Conservation (phyloP, 345 rosid genomes). For the Lepidium didymum region DNA sequence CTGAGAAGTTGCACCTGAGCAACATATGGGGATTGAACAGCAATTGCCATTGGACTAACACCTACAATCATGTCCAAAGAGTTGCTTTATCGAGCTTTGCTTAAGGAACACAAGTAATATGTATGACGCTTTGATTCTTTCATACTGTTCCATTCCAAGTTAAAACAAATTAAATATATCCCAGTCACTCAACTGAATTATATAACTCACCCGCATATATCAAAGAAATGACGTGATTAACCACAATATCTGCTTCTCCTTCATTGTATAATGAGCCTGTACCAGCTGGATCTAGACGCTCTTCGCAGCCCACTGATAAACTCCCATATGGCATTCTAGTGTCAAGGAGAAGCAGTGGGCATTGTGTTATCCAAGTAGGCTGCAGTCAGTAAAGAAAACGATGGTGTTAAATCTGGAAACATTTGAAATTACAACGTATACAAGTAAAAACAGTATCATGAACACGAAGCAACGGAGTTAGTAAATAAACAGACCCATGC, state of each 20-base stretch:
- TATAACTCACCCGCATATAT: slow-evolving; percentile 59
- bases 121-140: not conserved
- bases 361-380: slow-evolving; percentile 90
- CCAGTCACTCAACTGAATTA: not conserved
- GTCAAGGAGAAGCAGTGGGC: slow-evolving; percentile 90
- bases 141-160: not conserved
- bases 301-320: slow-evolving; percentile 83
- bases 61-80: slow-evolving; percentile 38
- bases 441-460: not conserved
- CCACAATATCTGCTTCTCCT: slow-evolving; percentile 95
- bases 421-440: not conserved
- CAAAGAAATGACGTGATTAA: slow-evolving; percentile 73
- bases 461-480: not conserved
- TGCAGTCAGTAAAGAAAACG: slow-evolving; percentile 29
- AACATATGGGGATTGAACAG: slow-evolving; percentile 95
- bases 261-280: slow-evolving; percentile 93
- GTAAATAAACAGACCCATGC: not conserved
- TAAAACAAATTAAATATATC: not conserved
- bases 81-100: not conserved
- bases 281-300: slow-evolving; percentile 95
- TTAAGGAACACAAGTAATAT: not conserved
- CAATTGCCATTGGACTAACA: slow-evolving; percentile 69
- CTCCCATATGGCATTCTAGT: slow-evolving; percentile 96
- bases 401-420: not conserved
- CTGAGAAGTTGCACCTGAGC: slow-evolving; percentile 93